Percentiles rank a stretch among this genome's conserved stretches.
These are phyloP conservation scores for Silene conica DNA, from an alignment of 148 eudicot genomes.

Conservation along the genomic window DNA sequence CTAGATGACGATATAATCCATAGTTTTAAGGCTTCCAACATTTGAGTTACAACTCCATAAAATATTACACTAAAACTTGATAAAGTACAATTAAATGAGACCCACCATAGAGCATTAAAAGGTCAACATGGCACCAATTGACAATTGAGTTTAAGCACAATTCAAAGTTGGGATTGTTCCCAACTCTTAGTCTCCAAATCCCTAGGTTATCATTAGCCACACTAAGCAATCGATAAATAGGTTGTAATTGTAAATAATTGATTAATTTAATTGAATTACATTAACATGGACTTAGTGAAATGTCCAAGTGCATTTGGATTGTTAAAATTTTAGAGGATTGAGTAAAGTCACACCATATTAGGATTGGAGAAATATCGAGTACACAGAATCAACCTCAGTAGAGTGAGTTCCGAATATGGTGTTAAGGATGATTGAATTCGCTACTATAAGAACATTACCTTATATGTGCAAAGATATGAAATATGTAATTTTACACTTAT, in stretches of 20 bases:
- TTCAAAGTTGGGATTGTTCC: neutral
- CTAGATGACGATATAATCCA: no score
- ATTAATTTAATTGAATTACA: neutral
- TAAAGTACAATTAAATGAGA: conserved; percentile 14
- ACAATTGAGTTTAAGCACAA: conserved; percentile 4
- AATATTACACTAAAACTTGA: neutral
- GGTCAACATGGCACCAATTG: conserved; percentile 20
- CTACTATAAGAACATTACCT: neutral
- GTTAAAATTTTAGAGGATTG: no score
- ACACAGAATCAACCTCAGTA: no score
- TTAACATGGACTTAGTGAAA: no score
- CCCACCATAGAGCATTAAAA: conserved; percentile 15
- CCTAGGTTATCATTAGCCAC: conserved; percentile 3
- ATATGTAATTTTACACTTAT: no score
- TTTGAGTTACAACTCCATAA: neutral
- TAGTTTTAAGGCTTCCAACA: neutral
- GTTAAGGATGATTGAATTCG: no score
- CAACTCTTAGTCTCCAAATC: conserved; percentile 5
- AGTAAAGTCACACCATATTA: no score
- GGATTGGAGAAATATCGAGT: no score
- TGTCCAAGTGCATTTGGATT: no score
- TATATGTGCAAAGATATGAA: neutral
- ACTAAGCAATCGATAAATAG: neutral
- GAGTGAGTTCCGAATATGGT: no score
- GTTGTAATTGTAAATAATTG: neutral